These are phyloP conservation scores for Mortierella claussenii DNA, from an alignment of 192 early-diverging fungal genomes.

Conservation along the genomic window DNA sequence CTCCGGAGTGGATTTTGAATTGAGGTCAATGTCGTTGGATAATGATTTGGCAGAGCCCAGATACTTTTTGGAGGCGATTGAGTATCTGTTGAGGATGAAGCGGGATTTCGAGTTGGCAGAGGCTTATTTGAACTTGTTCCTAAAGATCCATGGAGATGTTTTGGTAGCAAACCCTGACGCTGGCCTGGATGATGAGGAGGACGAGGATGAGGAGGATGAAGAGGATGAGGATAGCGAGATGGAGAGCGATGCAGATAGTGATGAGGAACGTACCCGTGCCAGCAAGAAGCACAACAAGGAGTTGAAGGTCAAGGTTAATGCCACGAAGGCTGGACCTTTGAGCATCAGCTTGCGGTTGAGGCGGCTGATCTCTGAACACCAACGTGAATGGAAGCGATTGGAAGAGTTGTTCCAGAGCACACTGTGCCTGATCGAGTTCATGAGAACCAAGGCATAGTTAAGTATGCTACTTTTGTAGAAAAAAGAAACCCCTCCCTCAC, in stretches of 20 bases:
- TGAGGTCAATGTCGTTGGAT: conserved; percentile 80
- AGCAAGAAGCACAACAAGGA: not conserved
- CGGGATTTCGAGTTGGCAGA: conserved; percentile 91
- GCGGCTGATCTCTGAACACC: conserved; percentile 52
- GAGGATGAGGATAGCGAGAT: conserved; percentile 28
- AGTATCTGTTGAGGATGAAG: conserved; percentile 66
- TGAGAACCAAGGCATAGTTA: too few species aligned
- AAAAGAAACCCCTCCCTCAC: too few species aligned
- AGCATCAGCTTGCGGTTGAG: conserved; percentile 43
- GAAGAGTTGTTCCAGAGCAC: conserved; percentile 72
- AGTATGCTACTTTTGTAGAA: too few species aligned
- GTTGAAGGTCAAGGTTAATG: conserved; percentile 42
- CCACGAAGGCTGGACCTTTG: conserved; percentile 40
- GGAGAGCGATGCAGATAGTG: conserved; percentile 38
- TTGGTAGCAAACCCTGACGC: conserved; percentile 68
- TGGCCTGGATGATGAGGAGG: conserved; percentile 56
- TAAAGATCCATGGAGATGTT: conserved; percentile 85
- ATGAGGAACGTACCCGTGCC: conserved; percentile 3
- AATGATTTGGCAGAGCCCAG: conserved; percentile 69
- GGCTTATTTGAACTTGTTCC: conserved; percentile 80
- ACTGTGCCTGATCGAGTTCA: conserved; percentile 71
- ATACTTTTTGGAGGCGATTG: conserved; percentile 74
- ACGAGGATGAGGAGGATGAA: conserved; percentile 15
- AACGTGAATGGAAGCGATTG: conserved; percentile 65
- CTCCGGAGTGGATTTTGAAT: conserved; percentile 85